phyloP scores from a whole-genome alignment of 1,284 basidiomycete species.

The Irpex sp. region DNA sequence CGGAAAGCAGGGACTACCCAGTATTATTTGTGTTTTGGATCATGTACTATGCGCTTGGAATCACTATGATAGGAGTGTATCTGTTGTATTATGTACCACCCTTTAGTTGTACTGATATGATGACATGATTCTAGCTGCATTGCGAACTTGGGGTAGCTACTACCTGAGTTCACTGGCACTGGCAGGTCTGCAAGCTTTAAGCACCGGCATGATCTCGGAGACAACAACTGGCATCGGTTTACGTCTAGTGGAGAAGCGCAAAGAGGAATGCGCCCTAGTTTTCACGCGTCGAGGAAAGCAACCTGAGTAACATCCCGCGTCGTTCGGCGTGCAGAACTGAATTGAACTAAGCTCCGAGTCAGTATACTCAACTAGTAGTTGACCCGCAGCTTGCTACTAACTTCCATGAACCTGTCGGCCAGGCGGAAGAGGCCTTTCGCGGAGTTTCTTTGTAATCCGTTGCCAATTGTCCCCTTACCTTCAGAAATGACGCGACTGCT shows the following conservation, averaged over 20 bases:
- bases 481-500: not conserved
- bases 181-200: constrained; percentile 30
- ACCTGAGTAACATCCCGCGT: constrained; percentile 38
- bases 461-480: constrained; percentile 64
- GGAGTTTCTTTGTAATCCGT: constrained; percentile 62
- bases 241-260: constrained; percentile 56
- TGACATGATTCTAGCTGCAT: too few relatives aligned
- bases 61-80: too few relatives aligned
- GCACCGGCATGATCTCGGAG: constrained; percentile 71
- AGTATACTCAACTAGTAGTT: not conserved
- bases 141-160: too few relatives aligned
- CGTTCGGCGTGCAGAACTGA: constrained; percentile 39
- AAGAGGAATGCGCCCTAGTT: constrained; percentile 71
- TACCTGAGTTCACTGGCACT: too few relatives aligned
- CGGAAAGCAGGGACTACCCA: too few relatives aligned
- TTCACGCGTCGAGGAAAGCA: constrained; percentile 67
- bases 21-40: too few relatives aligned
- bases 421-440: constrained; percentile 45
- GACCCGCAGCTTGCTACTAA: constrained; percentile 21
- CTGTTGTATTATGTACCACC: too few relatives aligned
- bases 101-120: too few relatives aligned
- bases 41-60: too few relatives aligned
- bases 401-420: constrained; percentile 85
- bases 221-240: constrained; percentile 68
- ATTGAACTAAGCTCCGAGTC: constrained; percentile 44